Conservation (phyloP, 2,329 filamentous ascomycete genomes). For the Cladobotryum protrusum region DNA sequence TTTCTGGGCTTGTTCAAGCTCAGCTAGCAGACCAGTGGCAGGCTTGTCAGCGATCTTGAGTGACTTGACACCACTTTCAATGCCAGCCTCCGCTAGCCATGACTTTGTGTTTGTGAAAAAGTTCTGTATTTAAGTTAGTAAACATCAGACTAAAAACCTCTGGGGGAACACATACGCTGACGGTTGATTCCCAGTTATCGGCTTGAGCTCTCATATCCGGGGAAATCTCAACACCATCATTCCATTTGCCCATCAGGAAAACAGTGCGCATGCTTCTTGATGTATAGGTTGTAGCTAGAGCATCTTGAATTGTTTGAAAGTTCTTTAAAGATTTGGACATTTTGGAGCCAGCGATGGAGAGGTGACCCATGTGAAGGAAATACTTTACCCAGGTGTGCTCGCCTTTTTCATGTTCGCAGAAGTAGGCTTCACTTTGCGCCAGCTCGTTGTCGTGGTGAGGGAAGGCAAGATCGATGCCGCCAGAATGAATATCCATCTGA, state of each 20-base stretch:
- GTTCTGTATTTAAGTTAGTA: constrained; percentile 35
- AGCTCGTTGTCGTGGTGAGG: constrained; percentile 92
- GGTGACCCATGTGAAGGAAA: constrained; percentile 91
- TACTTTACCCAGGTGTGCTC: constrained; percentile 85
- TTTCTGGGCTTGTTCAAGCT: constrained; percentile 48
- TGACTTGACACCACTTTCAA: constrained; percentile 28
- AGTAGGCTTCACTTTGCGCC: constrained; percentile 86
- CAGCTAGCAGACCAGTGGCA: constrained; percentile 29
- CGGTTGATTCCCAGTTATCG: constrained; percentile 70
- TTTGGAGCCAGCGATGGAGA: constrained; percentile 79
- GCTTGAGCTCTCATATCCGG: constrained; percentile 71
- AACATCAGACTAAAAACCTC: not conserved
- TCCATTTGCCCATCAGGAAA: constrained; percentile 84
- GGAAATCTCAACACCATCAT: constrained; percentile 85
- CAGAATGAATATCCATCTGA: constrained; percentile 87
- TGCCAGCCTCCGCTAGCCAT: constrained; percentile 40
- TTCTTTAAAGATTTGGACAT: constrained; percentile 97
- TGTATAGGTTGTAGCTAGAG: constrained; percentile 64
- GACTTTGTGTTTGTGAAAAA: constrained; percentile 55
- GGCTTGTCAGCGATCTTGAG: constrained; percentile 31
- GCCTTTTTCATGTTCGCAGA: constrained; percentile 44
- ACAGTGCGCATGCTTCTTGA: constrained; percentile 75
- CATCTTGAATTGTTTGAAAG: constrained; percentile 87
- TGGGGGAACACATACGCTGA: constrained; percentile 47
- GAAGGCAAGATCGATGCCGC: constrained; percentile 85